A percentile compares a stretch with the other conserved stretches of the same genome.
Evolutionary conservation across 768 basidiomycete genomes (phyloP).

Genomic region (Rubroboletus pulcherrimus): DNA sequence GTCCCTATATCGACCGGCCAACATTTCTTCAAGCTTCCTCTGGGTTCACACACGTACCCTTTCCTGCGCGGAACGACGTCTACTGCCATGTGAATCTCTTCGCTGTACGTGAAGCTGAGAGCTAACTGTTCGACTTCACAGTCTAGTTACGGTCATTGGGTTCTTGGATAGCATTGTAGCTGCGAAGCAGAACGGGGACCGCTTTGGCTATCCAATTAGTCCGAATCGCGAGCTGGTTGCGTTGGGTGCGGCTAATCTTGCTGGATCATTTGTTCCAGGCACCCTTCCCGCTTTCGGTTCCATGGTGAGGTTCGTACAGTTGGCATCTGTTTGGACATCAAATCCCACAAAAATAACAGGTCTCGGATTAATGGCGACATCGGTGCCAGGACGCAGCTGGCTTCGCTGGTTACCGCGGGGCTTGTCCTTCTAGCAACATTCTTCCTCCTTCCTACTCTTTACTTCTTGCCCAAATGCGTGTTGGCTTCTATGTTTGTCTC

Average conservation of each 20-base stretch:
- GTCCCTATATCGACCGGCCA: slow-evolving; percentile 61
- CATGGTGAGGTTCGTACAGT: slow-evolving; percentile 66
- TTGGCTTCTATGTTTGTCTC: slow-evolving; percentile 76
- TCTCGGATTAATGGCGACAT: slow-evolving; percentile 89
- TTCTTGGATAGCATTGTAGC: slow-evolving; percentile 95
- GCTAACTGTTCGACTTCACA: slow-evolving; percentile 25
- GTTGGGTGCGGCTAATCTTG: slow-evolving; percentile 76
- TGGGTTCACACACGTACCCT: slow-evolving; percentile 53
- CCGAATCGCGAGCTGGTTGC: slow-evolving; percentile 97
- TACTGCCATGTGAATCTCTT: slow-evolving; percentile 61
- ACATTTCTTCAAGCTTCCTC: slow-evolving; percentile 71
- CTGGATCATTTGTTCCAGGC: slow-evolving; percentile 78
- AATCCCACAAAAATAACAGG: slow-evolving; percentile 26
- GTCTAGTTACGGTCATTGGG: slow-evolving; percentile 78
- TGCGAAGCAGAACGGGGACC: slow-evolving; percentile 86
- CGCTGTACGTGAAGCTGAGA: not conserved
- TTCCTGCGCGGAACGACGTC: slow-evolving; percentile 79
- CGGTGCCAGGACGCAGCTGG: slow-evolving; percentile 87
- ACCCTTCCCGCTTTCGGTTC: slow-evolving; percentile 91
- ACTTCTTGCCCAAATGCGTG: slow-evolving; percentile 86
- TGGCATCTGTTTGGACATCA: not conserved
- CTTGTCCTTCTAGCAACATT: slow-evolving; percentile 82
- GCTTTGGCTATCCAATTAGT: slow-evolving; percentile 83
- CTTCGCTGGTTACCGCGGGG: slow-evolving; percentile 70
- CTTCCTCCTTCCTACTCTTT: slow-evolving; percentile 83